Percentiles rank a stretch among this genome's conserved stretches.
phyloP scores from a whole-genome alignment of 192 early-diverging fungal genomes.

The Backusella morwellensis region DNA sequence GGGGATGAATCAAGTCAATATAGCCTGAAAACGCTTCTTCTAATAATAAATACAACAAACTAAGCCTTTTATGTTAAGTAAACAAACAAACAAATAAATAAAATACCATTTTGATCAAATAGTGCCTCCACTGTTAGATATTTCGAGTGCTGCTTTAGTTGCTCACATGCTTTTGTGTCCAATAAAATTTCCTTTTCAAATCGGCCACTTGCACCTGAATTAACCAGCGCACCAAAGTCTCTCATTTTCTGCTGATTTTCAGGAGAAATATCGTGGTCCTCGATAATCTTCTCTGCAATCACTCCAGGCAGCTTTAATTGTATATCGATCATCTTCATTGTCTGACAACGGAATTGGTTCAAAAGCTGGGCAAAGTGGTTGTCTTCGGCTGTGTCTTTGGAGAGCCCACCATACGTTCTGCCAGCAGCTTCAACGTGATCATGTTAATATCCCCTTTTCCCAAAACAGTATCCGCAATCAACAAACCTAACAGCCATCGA shows the following conservation, averaged over 20 bases:
- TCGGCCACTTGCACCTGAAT: conserved; percentile 23
- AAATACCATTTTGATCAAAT: conserved; percentile 11
- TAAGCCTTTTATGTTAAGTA: background rate
- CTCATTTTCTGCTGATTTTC: conserved; percentile 10
- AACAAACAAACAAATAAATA: background rate
- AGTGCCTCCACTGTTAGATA: conserved; percentile 18
- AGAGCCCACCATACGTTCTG: conserved; percentile 24
- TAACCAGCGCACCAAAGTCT: conserved; percentile 14
- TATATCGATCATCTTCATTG: conserved; percentile 21
- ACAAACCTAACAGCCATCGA: conserved; percentile 23
- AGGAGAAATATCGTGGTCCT: background rate
- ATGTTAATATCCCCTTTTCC: background rate
- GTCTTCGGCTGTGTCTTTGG: conserved; percentile 13
- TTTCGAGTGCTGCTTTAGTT: conserved; percentile 11
- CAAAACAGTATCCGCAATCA: too few species aligned
- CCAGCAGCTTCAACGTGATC: conserved; percentile 14
- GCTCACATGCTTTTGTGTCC: conserved; percentile 24
- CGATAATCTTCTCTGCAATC: conserved; percentile 9
- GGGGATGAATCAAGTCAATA: conserved; percentile 63
- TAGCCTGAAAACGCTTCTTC: conserved; percentile 37
- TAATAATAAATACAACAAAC: background rate
- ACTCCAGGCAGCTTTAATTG: conserved; percentile 8
- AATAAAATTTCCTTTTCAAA: conserved; percentile 20
- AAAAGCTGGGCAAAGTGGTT: conserved; percentile 24
- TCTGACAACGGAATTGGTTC: conserved; percentile 24